Evolutionary conservation across 768 basidiomycete species (phyloP), one percentile per base, ranked within the genome.

Genomic region (Leccinum fibrillosum): DNA sequence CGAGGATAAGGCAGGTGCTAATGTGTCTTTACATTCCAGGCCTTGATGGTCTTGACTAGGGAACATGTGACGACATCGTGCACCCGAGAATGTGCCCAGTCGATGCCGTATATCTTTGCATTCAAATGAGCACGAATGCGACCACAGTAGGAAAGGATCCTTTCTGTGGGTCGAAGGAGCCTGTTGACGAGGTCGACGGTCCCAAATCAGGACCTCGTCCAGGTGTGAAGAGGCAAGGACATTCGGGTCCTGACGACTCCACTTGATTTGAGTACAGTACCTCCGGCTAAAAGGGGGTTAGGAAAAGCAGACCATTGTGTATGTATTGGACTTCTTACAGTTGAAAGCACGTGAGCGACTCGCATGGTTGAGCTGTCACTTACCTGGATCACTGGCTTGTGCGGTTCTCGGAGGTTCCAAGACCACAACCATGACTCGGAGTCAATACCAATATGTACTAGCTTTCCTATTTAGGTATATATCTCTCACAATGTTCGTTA

Each of bases 101-200:
- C 96, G 54, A 99, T 94, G 2, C 96, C 97, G 61, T 99, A 98
- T 48, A 98, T 97, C 73, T 94, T 94, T 34, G 92, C 84, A n/a
- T 76, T 77, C 32, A 32, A 5, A 66, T 98, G 96, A 0, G 92
- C 95, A 28, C 79, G 77, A 57, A 98, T 88, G 5, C 80, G 80
- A 10, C 84, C 79, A 5, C 30, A 5, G 90, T 75, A 2, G 92
- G 91, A 8, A 94, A 78, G 5, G 90, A 93, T 8, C 92, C 92
- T 86, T 94, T 96, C 89, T 94, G 63, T 21, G 39, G 2, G 8
- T 30, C 25, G n/a, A 48, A 17, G 3, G 26, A 49, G 32, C 3
- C 6, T 37, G 30, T 44, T 9, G 23, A 75, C 86, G 53, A 65
- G 94, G 94, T 63, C 97, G 82, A 58, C 92, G 83, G 71, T 99